Base-by-base conservation (phyloP, 2,329 filamentous ascomycete genomes). In the Alternaria solani region DNA sequence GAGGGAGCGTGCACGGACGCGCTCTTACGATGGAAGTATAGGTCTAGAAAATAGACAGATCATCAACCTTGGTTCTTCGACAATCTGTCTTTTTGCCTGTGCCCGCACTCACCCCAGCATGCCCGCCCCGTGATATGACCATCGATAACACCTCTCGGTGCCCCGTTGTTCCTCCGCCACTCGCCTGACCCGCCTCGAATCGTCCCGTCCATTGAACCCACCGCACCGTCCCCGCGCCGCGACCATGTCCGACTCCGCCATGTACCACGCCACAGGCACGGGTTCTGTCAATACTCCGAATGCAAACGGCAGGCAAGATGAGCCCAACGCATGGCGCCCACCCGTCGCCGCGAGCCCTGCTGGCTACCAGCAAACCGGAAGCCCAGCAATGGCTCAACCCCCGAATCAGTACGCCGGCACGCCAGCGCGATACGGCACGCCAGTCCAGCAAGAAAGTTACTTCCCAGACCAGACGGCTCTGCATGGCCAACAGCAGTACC, bases 281-380 rank as follows among this genome's bases (percentile, higher is more conserved):
- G 68, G 64, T 58, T 61, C 71, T n/a, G 69, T 71, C 38, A 71
- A 75, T 44, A 66, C 72, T 47, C 67, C 72, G 44, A 71, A 73
- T 20, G 75, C 73, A 26, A 57, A 62, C 28, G 67, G 67, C 26
- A 67, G 66, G 36, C 70, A 72, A 58, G 68, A 76, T 51, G 72
- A 78, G 48, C 66, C 68, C 7, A 73, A 73, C 43, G 69, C 74
- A 58, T 78, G 76, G 60, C 76, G 79, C 12, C 79, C 80, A 26
- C 77, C 77, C 47, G 79, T 83, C 55, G 81, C 81, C 49, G 75
- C 81, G 26, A 78, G 79, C 60, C 80, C 81, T 20, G 69, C 73
- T 36, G 80, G 79, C 49, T 82, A 83, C 63, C 78, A 81, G 43
- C 81, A 83, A 67, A 67, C 70, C 23, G 79, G 78, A 57, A 75